Evolutionary conservation across 2,329 filamentous ascomycete species (phyloP).

Genomic region (Colletotrichum destructivum): DNA sequence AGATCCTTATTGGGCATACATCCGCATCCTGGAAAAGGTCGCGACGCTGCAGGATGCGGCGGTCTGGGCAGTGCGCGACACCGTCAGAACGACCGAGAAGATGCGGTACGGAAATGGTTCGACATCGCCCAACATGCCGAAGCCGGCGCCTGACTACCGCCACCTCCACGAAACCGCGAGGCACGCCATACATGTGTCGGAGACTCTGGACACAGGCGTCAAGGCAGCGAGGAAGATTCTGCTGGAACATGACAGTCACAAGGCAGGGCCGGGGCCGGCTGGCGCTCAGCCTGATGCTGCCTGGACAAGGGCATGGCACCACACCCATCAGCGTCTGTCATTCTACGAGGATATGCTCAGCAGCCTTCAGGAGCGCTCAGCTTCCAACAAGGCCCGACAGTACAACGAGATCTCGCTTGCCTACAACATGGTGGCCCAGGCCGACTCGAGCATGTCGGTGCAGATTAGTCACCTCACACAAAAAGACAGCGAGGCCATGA

Average conservation of each 20-base stretch:
- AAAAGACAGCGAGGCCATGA: conserved; percentile 67
- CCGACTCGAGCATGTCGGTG: conserved; percentile 56
- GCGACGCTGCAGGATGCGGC: conserved; percentile 51
- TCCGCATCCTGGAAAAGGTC: conserved; percentile 50
- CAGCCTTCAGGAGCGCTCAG: conserved; percentile 54
- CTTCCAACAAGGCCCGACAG: conserved; percentile 61
- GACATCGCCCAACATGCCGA: background rate
- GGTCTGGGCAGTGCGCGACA: conserved; percentile 57
- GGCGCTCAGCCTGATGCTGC: conserved; percentile 6
- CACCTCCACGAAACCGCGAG: conserved; percentile 58
- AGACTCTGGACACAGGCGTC: conserved; percentile 56
- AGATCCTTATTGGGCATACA: conserved; percentile 57
- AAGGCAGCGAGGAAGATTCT: conserved; percentile 52
- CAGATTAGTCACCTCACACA: conserved; percentile 57
- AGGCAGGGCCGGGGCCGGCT: background rate
- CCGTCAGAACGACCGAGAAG: conserved; percentile 54
- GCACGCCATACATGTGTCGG: conserved; percentile 61
- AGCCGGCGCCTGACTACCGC: conserved; percentile 53
- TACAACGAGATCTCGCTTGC: conserved; percentile 69
- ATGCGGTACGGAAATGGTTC: background rate
- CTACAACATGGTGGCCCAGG: conserved; percentile 61
- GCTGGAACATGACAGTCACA: conserved; percentile 48
- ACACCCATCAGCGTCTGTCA: conserved; percentile 51
- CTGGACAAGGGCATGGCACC: conserved; percentile 32
- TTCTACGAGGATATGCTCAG: conserved; percentile 53